phyloP scores from a whole-genome alignment of 768 basidiomycete genomes.

The Phylloporus rhodoxanthus region DNA sequence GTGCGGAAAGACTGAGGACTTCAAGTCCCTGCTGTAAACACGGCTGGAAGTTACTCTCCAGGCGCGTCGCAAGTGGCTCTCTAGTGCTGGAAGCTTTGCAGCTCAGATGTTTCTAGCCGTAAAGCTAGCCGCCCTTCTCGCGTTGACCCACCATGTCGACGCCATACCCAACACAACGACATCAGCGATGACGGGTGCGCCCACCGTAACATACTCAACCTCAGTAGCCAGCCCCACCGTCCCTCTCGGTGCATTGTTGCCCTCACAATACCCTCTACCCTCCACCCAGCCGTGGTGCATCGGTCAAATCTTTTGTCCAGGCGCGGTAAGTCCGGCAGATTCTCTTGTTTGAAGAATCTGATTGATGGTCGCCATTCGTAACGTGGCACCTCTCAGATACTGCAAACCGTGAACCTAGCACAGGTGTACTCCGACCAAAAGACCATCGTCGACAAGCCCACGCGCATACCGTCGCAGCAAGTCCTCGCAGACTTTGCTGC shows the following conservation, averaged over 20 bases:
- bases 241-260: constrained; percentile 45
- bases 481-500: constrained; percentile 65
- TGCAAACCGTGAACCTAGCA: constrained; percentile 85
- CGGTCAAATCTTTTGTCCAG: constrained; percentile 75
- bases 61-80: background rate
- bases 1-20: background rate
- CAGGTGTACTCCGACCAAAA: constrained; percentile 73
- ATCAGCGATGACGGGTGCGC: constrained; percentile 16
- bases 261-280: constrained; percentile 60
- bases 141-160: constrained; percentile 8
- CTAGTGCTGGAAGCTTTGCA: background rate
- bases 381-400: constrained; percentile 47
- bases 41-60: background rate
- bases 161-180: constrained; percentile 14
- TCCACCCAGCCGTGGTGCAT: constrained; percentile 75
- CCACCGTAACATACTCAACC: constrained; percentile 48
- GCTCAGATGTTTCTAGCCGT: constrained; percentile 30
- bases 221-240: constrained; percentile 60
- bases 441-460: constrained; percentile 88
- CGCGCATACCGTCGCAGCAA: constrained; percentile 53
- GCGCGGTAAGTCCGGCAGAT: constrained; percentile 43
- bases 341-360: too few relatives aligned
- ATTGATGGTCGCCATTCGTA: background rate
- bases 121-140: constrained; percentile 10
- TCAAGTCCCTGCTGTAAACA: background rate